Conservation (phyloP, 345 rosid species). For the Bruguiera sexangula region DNA sequence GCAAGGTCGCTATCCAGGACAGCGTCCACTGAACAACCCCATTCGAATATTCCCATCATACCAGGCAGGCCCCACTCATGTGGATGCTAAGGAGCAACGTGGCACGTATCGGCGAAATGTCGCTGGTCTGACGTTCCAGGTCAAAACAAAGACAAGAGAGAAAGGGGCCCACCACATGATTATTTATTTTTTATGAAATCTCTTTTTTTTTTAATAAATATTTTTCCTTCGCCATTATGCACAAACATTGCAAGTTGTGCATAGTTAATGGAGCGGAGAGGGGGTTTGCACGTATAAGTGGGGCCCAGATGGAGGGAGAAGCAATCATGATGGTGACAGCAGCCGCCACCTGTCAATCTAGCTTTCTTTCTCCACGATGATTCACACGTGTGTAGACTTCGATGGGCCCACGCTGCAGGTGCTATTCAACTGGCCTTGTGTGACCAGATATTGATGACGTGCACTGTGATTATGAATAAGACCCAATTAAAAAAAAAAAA, state of each 20-base stretch:
- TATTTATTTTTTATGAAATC: background rate
- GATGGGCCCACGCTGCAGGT: constrained; percentile 19
- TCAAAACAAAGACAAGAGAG: constrained; percentile 9
- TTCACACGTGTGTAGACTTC: constrained; percentile 26
- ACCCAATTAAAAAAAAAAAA: too few species aligned
- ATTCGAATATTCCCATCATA: constrained; percentile 6
- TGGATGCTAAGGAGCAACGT: constrained; percentile 22
- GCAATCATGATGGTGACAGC: constrained; percentile 19
- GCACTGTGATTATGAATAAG: too few species aligned
- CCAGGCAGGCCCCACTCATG: constrained; percentile 18
- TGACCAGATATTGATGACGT: too few species aligned
- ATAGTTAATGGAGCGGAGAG: background rate
- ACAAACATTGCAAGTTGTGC: too few species aligned
- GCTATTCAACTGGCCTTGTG: constrained; percentile 22
- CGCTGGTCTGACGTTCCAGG: constrained; percentile 12
- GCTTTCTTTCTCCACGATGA: constrained; percentile 11
- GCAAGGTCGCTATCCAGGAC: constrained; percentile 14
- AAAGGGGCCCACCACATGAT: constrained; percentile 15
- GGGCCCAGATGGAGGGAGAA: constrained; percentile 7
- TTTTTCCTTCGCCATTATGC: too few species aligned
- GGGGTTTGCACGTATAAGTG: background rate
- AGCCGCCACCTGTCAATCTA: constrained; percentile 7
- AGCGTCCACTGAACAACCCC: constrained; percentile 23
- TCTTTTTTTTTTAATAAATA: background rate
- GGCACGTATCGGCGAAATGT: constrained; percentile 8